Conservation (phyloP, 164 flowering plant species). For the Akebia trifoliata region DNA sequence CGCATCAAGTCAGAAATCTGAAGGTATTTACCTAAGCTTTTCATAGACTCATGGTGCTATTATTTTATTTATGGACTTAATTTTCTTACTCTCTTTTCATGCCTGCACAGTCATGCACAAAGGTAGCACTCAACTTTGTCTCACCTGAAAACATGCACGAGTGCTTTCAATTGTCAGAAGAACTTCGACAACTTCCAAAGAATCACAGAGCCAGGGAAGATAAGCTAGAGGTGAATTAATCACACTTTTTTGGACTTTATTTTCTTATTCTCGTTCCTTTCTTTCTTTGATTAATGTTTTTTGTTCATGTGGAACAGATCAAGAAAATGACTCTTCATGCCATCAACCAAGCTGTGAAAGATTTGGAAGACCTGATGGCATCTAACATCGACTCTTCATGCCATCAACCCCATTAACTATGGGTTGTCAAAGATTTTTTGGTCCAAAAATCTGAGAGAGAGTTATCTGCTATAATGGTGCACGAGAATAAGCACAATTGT, state of each 20-base stretch:
- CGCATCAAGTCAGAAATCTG: constrained; percentile 88
- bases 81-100: neutral
- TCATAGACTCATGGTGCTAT: neutral
- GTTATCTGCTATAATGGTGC: no score
- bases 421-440: no score
- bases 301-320: constrained; percentile 2
- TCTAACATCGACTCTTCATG: no score
- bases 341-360: constrained; percentile 6
- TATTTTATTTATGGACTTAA: no score
- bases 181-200: constrained; percentile 62
- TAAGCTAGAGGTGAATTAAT: constrained; percentile 93
- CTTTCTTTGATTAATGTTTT: neutral
- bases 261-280: no score
- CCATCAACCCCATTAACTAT: no score
- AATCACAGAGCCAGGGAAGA: constrained; percentile 71
- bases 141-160: constrained; percentile 73
- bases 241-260: no score
- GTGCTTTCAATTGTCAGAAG: constrained; percentile 60
- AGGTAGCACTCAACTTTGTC: constrained; percentile 80
- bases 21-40: constrained; percentile 35
- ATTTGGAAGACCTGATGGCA: constrained; percentile 4
- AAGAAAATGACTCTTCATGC: constrained; percentile 9
- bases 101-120: constrained; percentile 73
- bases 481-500: no score
- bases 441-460: no score